Percentiles rank a stretch among this genome's conserved stretches.
phyloP scores from a whole-genome alignment of 352 stramenopile species.

The Phytophthora sojae region DNA sequence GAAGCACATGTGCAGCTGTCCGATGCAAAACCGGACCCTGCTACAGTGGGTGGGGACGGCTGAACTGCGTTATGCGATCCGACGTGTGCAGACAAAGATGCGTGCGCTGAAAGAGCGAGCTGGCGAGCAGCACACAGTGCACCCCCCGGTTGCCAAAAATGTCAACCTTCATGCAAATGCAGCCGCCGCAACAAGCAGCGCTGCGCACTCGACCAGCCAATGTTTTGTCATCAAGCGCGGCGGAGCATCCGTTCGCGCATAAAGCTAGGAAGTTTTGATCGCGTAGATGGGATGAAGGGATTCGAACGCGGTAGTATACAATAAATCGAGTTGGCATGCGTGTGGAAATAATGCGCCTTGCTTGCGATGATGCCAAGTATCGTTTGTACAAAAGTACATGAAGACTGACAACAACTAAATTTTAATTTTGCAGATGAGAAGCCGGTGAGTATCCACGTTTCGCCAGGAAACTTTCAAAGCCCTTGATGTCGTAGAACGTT shows the following conservation, averaged over 20 bases:
- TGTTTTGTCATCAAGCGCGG: constrained; percentile 25
- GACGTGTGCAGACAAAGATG: constrained; percentile 74
- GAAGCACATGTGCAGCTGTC: constrained; percentile 71
- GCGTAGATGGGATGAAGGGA: too few relatives aligned
- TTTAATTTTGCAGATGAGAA: constrained; percentile 13
- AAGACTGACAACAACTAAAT: neutral
- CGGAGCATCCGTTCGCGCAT: constrained; percentile 13
- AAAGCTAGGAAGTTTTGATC: constrained; percentile 1
- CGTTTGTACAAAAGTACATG: too few relatives aligned
- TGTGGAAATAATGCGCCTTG: too few relatives aligned
- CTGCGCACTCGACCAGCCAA: constrained; percentile 1
- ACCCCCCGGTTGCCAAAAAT: neutral
- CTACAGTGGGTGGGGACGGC: constrained; percentile 73
- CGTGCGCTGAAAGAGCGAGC: constrained; percentile 36
- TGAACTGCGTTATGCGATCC: constrained; percentile 76
- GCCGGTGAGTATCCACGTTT: constrained; percentile 24
- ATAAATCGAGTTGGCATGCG: too few relatives aligned
- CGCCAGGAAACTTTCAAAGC: constrained; percentile 63
- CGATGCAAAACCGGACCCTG: constrained; percentile 59
- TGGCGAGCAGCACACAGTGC: neutral
- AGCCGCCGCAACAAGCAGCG: neutral
- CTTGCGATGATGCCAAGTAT: too few relatives aligned
- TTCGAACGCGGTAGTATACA: too few relatives aligned
- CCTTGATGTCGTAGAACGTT: constrained; percentile 81
- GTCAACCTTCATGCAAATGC: neutral